Conservation (phyloP, 2,329 filamentous ascomycete genomes). For the Diaporthe destruens region DNA sequence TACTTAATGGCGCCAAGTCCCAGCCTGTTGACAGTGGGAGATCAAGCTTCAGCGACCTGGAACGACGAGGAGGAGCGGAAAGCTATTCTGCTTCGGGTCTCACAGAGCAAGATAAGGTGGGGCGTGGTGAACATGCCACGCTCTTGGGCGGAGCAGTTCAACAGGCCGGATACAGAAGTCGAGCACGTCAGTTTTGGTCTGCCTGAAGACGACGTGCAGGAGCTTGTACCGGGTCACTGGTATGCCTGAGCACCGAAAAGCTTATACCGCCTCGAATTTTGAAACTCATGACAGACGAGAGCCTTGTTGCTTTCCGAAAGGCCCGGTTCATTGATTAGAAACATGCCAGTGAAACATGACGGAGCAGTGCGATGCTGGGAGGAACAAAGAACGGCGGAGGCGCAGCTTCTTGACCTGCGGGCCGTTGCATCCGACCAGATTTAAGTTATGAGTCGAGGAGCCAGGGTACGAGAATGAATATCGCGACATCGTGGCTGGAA, state of each 20-base stretch:
- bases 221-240: not conserved
- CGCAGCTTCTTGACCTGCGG: too few species aligned
- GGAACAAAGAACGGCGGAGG: not conserved
- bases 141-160: slow-evolving; percentile 1
- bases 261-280: too few species aligned
- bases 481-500: not conserved
- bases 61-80: not conserved
- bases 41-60: not conserved
- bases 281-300: too few species aligned
- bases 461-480: not conserved
- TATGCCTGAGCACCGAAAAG: not conserved
- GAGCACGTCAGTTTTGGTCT: slow-evolving; percentile 9
- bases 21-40: not conserved
- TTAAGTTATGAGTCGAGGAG: not conserved
- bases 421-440: not conserved
- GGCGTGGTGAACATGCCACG: slow-evolving; percentile 10
- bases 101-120: not conserved
- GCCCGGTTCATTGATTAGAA: not conserved
- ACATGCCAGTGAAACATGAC: not conserved
- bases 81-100: not conserved
- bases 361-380: not conserved
- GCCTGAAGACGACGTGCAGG: not conserved
- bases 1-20: not conserved
- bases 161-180: not conserved
- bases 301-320: too few species aligned